phyloP scores from a whole-genome alignment of 331 rosid genomes.

The Acacia pycnantha region DNA sequence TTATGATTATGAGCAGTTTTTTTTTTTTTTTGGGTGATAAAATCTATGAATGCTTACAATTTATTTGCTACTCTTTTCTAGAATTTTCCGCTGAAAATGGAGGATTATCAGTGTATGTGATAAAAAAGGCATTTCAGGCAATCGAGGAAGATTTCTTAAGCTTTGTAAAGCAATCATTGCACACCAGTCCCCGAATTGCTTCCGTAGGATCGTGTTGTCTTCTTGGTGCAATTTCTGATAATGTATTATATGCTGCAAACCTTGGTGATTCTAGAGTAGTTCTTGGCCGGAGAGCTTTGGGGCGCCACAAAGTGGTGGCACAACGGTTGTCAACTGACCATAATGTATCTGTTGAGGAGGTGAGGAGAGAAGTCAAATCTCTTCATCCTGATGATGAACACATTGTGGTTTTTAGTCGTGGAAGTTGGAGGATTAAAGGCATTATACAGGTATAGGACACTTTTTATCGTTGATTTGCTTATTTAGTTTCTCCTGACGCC shows the following conservation, averaged over 20 bases:
- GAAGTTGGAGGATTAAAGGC: conserved; percentile 97
- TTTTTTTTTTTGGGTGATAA: not conserved
- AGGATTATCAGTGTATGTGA: conserved; percentile 79
- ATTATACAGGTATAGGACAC: conserved; percentile 77
- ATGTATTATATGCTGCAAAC: conserved; percentile 75
- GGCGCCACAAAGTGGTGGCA: conserved; percentile 56
- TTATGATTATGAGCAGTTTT: not conserved
- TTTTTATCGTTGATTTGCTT: not conserved
- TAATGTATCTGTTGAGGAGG: conserved; percentile 85
- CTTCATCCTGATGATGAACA: conserved; percentile 93
- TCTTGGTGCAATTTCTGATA: conserved; percentile 79
- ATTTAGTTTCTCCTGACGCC: not conserved
- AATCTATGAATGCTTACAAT: not conserved
- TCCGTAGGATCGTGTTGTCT: conserved; percentile 93
- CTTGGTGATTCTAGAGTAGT: conserved; percentile 95
- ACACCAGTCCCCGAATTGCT: conserved; percentile 69
- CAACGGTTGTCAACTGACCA: conserved; percentile 86
- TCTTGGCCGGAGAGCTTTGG: conserved; percentile 58
- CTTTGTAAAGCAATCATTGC: conserved; percentile 64
- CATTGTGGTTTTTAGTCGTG: conserved; percentile 69
- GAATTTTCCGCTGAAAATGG: conserved; percentile 86
- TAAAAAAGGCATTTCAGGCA: conserved; percentile 79
- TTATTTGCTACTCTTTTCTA: conserved; percentile 33
- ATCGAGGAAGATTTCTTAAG: conserved; percentile 80
- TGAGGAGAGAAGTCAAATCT: conserved; percentile 85